These are phyloP conservation scores for Penicillium sclerotigenum DNA, from an alignment of 2,329 filamentous ascomycete species.

Conservation along the genomic window DNA sequence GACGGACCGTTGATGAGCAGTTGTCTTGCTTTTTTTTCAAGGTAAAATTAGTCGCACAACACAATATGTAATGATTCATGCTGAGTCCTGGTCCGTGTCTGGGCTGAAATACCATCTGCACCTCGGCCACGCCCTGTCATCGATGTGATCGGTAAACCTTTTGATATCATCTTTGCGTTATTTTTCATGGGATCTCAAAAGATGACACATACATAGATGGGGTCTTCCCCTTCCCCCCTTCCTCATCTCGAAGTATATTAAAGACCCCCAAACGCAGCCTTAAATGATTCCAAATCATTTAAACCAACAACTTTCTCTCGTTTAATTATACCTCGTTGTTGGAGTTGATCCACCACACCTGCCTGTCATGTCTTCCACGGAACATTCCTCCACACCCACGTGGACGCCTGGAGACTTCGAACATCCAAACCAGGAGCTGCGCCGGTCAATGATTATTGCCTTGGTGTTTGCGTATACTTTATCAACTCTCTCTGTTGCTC, in stretches of 20 bases:
- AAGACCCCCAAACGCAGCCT: background rate
- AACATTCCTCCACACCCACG: constrained; percentile 10
- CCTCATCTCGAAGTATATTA: constrained; percentile 6
- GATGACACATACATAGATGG: constrained; percentile 9
- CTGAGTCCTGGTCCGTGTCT: constrained; percentile 1
- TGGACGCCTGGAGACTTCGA: constrained; percentile 25
- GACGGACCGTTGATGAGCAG: background rate
- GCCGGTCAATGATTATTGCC: constrained; percentile 23
- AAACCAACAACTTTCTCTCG: constrained; percentile 13
- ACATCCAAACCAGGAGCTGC: constrained; percentile 26
- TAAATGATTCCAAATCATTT: constrained; percentile 28
- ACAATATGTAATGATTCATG: background rate
- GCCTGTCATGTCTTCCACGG: constrained; percentile 21
- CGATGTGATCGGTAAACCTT: constrained; percentile 5
- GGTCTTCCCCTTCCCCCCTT: background rate
- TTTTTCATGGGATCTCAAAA: background rate
- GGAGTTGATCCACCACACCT: background rate
- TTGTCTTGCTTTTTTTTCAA: background rate
- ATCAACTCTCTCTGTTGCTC: constrained; percentile 25
- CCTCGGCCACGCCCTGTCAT: background rate
- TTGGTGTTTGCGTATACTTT: constrained; percentile 27
- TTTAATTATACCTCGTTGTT: constrained; percentile 5
- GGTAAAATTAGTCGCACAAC: background rate
- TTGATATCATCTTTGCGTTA: background rate
- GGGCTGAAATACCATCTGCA: background rate